Base-by-base conservation (phyloP, 202 grass and related monocot species). In the Sporobolus alterniflorus region DNA sequence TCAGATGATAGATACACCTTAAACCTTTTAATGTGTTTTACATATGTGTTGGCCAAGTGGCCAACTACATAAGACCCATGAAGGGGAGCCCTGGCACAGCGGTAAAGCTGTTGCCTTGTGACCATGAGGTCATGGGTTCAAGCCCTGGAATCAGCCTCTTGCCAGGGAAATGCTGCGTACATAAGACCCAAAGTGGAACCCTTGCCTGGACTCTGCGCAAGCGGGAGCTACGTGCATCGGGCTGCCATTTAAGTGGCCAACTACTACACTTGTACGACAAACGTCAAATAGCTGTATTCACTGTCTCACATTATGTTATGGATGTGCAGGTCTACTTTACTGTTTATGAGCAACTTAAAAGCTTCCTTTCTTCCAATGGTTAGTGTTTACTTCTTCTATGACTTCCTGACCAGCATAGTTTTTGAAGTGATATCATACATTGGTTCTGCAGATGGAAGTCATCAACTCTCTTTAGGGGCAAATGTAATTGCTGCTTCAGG, bases 261-360 rank as follows among this genome's bases (percentile, higher is more conserved):
- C 28, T 57, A 54, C 34, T 49, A 47, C 75, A 20, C 43, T 21
- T 12, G 16, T 32, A 34, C 18, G 42, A 51, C 14, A 50, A 73
- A 85, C 33, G 7, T 39, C 36, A 39, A 39, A 39, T 39, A 39
- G 36, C 26, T 68, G 39, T 21, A 24, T 57, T 86, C 64, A 84
- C 34, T 30, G 54, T 17, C 54, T 90, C 75, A 90, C 48, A 12
- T 15, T 76, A 76, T 10, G 0, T 40, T 77, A 17, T 90, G 41
- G 64, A 57, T 77, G 14, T 48, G 40, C 79, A 98, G 96, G 89
- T 96, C 31, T 98, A 98, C 52, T 98, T 98, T 85, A 98, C 87
- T 75, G 91, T 96, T 34, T 98, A 98, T 77, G 96, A 98, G 74
- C 93, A 98, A 63, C 87, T 96, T 78, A 98, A 98, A 91, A 87